Evolutionary conservation across 176 grass and related monocot genomes (phyloP).

Genomic region (Aechmea fasciata): DNA sequence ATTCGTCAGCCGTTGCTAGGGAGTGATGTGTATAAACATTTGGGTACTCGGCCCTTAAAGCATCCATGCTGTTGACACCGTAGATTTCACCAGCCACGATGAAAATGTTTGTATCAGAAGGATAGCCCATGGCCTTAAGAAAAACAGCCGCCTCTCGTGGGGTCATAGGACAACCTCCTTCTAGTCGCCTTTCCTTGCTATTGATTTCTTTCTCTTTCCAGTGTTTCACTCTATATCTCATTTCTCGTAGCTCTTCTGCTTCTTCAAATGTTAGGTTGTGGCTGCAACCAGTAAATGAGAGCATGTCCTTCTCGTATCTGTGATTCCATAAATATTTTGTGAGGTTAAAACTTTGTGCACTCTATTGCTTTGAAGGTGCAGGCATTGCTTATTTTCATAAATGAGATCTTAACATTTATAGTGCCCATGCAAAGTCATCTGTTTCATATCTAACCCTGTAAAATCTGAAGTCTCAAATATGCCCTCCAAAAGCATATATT

Average conservation of each 20-base stretch:
- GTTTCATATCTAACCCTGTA: too few species aligned
- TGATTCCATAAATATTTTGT: conserved; percentile 13
- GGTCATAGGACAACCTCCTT: conserved; percentile 96
- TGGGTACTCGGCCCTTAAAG: conserved; percentile 58
- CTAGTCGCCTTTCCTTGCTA: conserved; percentile 57
- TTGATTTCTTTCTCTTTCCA: conserved; percentile 98
- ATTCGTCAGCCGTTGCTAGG: conserved; percentile 42
- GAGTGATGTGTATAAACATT: conserved; percentile 71
- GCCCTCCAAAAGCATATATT: too few species aligned
- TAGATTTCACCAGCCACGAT: conserved; percentile 91
- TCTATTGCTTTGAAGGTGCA: not conserved
- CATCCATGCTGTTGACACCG: conserved; percentile 67
- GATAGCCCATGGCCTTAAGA: conserved; percentile 94
- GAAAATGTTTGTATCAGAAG: conserved; percentile 83
- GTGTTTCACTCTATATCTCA: conserved; percentile 67
- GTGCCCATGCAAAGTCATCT: too few species aligned
- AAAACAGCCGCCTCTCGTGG: conserved; percentile 74
- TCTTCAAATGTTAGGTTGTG: conserved; percentile 74
- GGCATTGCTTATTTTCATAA: too few species aligned
- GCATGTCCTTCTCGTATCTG: conserved; percentile 99
- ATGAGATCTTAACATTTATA: too few species aligned
- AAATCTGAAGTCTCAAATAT: too few species aligned
- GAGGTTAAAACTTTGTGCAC: not conserved
- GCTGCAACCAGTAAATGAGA: conserved; percentile 89
- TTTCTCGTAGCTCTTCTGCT: conserved; percentile 50